phyloP scores from a whole-genome alignment of 2,329 filamentous ascomycete species.

The Alternaria triticimaculans region DNA sequence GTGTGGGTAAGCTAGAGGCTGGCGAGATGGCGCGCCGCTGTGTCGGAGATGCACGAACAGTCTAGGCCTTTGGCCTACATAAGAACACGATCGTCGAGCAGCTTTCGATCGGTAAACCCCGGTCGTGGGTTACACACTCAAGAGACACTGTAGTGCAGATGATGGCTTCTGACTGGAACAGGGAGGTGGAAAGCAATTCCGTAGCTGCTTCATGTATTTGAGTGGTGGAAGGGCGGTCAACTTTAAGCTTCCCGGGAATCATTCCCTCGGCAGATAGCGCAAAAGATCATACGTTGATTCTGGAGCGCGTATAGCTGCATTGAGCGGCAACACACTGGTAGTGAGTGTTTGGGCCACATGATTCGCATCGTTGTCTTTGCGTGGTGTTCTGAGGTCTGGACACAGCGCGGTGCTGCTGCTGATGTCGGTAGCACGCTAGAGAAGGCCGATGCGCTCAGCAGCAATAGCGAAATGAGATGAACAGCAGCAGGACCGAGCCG shows the following conservation, averaged over 20 bases:
- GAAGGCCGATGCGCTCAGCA: background rate
- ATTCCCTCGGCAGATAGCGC: background rate
- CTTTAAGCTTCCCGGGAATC: background rate
- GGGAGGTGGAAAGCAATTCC: background rate
- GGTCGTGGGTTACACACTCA: background rate
- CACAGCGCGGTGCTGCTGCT: background rate
- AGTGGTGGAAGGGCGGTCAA: conserved; percentile 1
- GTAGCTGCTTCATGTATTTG: background rate
- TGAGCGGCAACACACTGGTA: background rate
- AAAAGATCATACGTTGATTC: background rate
- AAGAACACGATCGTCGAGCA: conserved; percentile 5
- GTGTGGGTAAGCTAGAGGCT: conserved; percentile 3
- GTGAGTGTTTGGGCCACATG: conserved; percentile 1
- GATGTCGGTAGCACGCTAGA: background rate
- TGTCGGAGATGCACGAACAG: background rate
- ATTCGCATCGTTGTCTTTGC: background rate
- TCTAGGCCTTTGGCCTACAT: conserved; percentile 1
- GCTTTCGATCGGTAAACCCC: conserved; percentile 7
- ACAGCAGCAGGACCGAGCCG: background rate
- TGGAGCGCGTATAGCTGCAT: conserved; percentile 1
- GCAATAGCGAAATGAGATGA: background rate
- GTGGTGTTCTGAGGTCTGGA: background rate
- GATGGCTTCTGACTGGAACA: conserved; percentile 4
- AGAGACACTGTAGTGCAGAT: conserved; percentile 1
- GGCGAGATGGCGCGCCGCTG: conserved; percentile 4